A percentile compares a stretch with the other conserved stretches of the same genome.
phyloP scores from a whole-genome alignment of 805 yeast genomes.

The Clavispora carvajalis region DNA sequence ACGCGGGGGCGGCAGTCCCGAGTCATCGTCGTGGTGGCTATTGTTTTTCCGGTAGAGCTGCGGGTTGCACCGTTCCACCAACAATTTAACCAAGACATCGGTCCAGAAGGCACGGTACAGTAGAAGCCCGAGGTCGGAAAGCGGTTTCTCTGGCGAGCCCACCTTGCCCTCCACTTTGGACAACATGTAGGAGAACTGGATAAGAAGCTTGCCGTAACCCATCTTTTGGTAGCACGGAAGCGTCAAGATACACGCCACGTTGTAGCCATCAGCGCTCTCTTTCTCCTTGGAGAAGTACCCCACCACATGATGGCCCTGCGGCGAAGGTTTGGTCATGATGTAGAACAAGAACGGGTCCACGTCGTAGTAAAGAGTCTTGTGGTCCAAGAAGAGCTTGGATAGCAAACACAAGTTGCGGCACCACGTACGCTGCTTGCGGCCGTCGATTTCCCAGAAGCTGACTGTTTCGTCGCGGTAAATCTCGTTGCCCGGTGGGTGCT shows the following conservation, averaged over 20 bases:
- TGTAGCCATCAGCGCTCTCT: constrained; percentile 91
- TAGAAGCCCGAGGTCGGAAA: constrained; percentile 87
- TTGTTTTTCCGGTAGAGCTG: constrained; percentile 34
- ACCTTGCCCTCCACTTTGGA: constrained; percentile 83
- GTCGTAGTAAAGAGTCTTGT: constrained; percentile 93
- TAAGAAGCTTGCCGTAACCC: constrained; percentile 88
- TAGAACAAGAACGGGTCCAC: constrained; percentile 97
- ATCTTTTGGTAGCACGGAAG: constrained; percentile 93
- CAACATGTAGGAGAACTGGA: constrained; percentile 89
- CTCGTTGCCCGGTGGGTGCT: constrained; percentile 98
- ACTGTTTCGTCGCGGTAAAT: constrained; percentile 90
- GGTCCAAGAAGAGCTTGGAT: constrained; percentile 89
- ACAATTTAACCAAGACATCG: constrained; percentile 70
- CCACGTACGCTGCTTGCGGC: constrained; percentile 94
- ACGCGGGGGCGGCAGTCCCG: constrained; percentile 16
- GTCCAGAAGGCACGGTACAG: constrained; percentile 97
- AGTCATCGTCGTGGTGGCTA: constrained; percentile 16
- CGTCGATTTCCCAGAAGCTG: constrained; percentile 96
- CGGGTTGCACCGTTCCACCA: constrained; percentile 54
- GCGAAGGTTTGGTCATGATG: constrained; percentile 89
- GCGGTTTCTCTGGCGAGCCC: constrained; percentile 97
- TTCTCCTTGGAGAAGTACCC: constrained; percentile 97
- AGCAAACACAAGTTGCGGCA: constrained; percentile 90
- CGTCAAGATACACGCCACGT: constrained; percentile 94
- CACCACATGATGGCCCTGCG: constrained; percentile 89